Conservation (phyloP, 768 basidiomycete species). For the Serendipita sp. region DNA sequence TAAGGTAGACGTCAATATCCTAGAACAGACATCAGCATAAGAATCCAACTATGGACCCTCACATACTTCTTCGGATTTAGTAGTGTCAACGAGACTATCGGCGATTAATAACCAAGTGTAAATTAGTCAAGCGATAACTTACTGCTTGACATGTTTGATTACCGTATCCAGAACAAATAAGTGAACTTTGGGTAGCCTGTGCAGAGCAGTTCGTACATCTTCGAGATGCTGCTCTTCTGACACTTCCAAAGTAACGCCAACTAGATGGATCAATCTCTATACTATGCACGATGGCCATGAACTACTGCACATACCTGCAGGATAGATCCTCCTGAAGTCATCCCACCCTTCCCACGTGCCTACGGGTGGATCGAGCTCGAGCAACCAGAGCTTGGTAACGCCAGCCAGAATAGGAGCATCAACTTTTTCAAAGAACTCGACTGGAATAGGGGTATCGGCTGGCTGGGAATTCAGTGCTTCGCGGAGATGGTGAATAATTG, state of each 20-base stretch:
- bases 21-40: slow-evolving; percentile 18
- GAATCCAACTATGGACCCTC: background rate
- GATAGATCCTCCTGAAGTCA: slow-evolving; percentile 77
- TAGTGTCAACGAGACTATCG: slow-evolving; percentile 52
- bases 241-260: slow-evolving; percentile 29
- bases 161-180: slow-evolving; percentile 66
- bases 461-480: slow-evolving; percentile 68
- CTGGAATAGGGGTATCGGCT: slow-evolving; percentile 26
- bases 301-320: slow-evolving; percentile 32
- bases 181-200: slow-evolving; percentile 61
- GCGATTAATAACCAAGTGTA: background rate
- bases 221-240: slow-evolving; percentile 46
- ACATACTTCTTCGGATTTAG: slow-evolving; percentile 22
- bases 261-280: background rate
- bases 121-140: slow-evolving; percentile 19
- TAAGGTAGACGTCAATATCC: slow-evolving; percentile 59
- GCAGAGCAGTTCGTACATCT: slow-evolving; percentile 45
- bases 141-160: slow-evolving; percentile 62
- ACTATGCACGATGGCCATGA: background rate
- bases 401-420: slow-evolving; percentile 80
- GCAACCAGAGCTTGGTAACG: slow-evolving; percentile 70
- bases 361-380: slow-evolving; percentile 85
- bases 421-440: slow-evolving; percentile 50
- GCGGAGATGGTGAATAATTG: slow-evolving; percentile 69
- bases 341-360: slow-evolving; percentile 84